Evolutionary conservation across 2,329 filamentous ascomycete species (phyloP).

Genomic region (Fusarium aywerte): DNA sequence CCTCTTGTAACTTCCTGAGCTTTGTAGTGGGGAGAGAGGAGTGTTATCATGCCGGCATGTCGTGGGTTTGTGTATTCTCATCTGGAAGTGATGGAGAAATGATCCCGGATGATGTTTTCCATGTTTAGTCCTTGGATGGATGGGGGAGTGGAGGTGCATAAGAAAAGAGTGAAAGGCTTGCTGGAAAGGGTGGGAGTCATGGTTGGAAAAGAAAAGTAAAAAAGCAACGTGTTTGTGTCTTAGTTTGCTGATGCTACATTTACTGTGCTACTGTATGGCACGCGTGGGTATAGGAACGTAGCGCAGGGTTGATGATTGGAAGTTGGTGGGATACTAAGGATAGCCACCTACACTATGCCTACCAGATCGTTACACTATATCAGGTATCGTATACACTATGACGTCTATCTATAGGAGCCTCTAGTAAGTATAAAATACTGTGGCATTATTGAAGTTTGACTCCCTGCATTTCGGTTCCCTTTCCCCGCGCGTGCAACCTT

Average conservation of each 20-base stretch:
- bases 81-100: neutral
- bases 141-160: neutral
- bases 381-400: neutral
- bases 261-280: neutral
- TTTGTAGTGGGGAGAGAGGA: slow-evolving; percentile 41
- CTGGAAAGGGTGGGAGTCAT: neutral
- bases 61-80: slow-evolving; percentile 9
- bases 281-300: slow-evolving; percentile 16
- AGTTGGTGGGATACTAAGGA: slow-evolving; percentile 10
- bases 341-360: slow-evolving; percentile 28
- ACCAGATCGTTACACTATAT: neutral
- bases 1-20: slow-evolving; percentile 34
- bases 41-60: slow-evolving; percentile 40
- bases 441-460: neutral
- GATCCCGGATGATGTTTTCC: slow-evolving; percentile 23
- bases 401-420: accelerated
- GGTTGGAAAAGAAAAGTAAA: neutral
- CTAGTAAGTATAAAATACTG: neutral
- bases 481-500: slow-evolving; percentile 15
- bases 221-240: neutral
- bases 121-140: slow-evolving; percentile 4
- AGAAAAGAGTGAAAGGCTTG: neutral
- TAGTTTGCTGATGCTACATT: neutral
- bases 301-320: slow-evolving; percentile 23
- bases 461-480: neutral